Evolutionary conservation across 176 grass and related monocot species (phyloP).

Genomic region (Pharus latifolius): DNA sequence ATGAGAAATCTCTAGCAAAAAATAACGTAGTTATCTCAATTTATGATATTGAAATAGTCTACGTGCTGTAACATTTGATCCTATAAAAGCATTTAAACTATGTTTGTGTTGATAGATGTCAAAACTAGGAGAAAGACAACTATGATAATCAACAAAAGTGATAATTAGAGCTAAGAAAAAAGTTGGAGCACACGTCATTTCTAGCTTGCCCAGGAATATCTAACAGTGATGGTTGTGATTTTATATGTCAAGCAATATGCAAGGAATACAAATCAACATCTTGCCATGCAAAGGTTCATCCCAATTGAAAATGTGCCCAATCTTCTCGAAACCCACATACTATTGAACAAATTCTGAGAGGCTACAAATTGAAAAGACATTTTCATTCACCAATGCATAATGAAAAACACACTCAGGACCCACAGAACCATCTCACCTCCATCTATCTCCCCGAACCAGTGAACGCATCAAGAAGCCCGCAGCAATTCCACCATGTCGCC

Average conservation of each 20-base stretch:
- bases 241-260: not conserved
- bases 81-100: not conserved
- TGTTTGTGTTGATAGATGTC: not conserved
- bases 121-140: not conserved
- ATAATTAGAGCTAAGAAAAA: not conserved
- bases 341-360: not conserved
- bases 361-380: not conserved
- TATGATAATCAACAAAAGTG: not conserved
- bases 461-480: conserved; percentile 58
- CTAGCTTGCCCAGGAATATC: not conserved
- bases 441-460: conserved; percentile 41
- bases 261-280: not conserved
- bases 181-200: not conserved
- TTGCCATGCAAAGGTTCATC: not conserved
- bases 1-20: no score
- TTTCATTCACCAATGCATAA: not conserved
- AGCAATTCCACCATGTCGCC: conserved; percentile 80
- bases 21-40: no score
- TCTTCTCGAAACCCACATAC: not conserved
- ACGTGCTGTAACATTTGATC: not conserved
- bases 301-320: not conserved
- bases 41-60: not conserved
- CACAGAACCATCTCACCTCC: conserved; percentile 34
- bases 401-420: not conserved
- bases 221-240: not conserved